These are phyloP conservation scores for Didymella sp. DNA, from an alignment of 2,329 filamentous ascomycete genomes.

Conservation along the genomic window DNA sequence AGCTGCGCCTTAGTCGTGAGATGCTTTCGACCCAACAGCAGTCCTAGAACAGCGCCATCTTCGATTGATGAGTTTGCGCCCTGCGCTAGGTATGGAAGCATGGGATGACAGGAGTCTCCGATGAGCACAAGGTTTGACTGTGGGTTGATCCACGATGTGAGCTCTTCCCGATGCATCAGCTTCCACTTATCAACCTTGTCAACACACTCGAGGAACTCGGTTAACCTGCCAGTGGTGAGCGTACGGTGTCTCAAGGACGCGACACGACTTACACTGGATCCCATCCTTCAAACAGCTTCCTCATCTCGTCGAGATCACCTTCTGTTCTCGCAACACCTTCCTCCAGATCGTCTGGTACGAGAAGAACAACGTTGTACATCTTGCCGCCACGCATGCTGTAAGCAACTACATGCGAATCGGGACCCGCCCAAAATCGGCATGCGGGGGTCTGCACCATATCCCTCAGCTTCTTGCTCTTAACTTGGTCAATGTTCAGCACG, in stretches of 20 bases:
- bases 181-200: slow-evolving; percentile 73
- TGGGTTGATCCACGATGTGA: slow-evolving; percentile 51
- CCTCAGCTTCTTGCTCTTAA: slow-evolving; percentile 59
- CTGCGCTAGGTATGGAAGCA: slow-evolving; percentile 46
- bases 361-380: slow-evolving; percentile 70
- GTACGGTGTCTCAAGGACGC: slow-evolving; percentile 25
- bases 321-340: slow-evolving; percentile 58
- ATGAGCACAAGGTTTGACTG: slow-evolving; percentile 63
- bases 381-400: slow-evolving; percentile 67
- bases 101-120: slow-evolving; percentile 46
- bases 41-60: slow-evolving; percentile 70
- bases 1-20: slow-evolving; percentile 29
- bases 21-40: slow-evolving; percentile 53
- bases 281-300: slow-evolving; percentile 66
- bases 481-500: slow-evolving; percentile 60
- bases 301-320: slow-evolving; percentile 68
- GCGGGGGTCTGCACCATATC: slow-evolving; percentile 61
- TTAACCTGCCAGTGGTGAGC: slow-evolving; percentile 24
- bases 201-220: slow-evolving; percentile 52
- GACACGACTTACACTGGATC: slow-evolving; percentile 63
- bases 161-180: slow-evolving; percentile 61
- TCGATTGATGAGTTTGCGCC: slow-evolving; percentile 72
- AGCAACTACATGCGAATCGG: slow-evolving; percentile 65
- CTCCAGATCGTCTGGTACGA: slow-evolving; percentile 69
- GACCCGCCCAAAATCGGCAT: slow-evolving; percentile 70